Conservation (phyloP, 2,329 filamentous ascomycete species). For the Akanthomyces muscarius region DNA sequence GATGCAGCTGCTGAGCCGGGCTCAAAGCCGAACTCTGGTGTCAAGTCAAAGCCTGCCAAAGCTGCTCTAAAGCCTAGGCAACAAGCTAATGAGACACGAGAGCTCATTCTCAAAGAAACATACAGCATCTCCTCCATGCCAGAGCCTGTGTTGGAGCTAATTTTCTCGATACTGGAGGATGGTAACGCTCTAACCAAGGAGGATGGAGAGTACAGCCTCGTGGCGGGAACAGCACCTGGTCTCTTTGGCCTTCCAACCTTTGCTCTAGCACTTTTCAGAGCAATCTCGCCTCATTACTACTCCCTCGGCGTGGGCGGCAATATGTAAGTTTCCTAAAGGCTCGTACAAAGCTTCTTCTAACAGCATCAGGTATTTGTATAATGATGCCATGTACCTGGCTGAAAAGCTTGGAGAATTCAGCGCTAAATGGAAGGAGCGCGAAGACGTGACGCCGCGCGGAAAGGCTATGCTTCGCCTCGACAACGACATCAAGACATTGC, state of each 20-base stretch:
- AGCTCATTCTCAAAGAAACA: constrained; percentile 76
- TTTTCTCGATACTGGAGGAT: constrained; percentile 57
- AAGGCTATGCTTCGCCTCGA: constrained; percentile 55
- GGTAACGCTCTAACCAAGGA: constrained; percentile 55
- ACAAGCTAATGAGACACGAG: constrained; percentile 42
- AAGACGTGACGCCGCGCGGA: constrained; percentile 48
- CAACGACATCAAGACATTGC: constrained; percentile 55
- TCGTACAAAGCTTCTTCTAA: constrained; percentile 5
- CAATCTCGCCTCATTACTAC: constrained; percentile 72
- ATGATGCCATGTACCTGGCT: constrained; percentile 61
- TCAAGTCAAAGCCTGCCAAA: background rate
- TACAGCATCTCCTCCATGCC: constrained; percentile 90
- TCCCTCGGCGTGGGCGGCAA: constrained; percentile 56
- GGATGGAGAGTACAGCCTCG: constrained; percentile 49
- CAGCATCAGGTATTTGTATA: constrained; percentile 56
- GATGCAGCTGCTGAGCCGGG: constrained; percentile 37
- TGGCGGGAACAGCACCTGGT: constrained; percentile 63
- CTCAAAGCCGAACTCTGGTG: constrained; percentile 8
- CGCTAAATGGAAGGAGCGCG: constrained; percentile 48
- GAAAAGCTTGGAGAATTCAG: constrained; percentile 51
- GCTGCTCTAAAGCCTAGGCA: constrained; percentile 20
- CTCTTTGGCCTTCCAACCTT: constrained; percentile 70
- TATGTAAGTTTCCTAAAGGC: constrained; percentile 46
- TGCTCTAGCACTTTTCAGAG: constrained; percentile 73
- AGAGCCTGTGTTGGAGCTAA: constrained; percentile 66